phyloP scores from a whole-genome alignment of 306 rosid genomes.

The Pyrus betulifolia region DNA sequence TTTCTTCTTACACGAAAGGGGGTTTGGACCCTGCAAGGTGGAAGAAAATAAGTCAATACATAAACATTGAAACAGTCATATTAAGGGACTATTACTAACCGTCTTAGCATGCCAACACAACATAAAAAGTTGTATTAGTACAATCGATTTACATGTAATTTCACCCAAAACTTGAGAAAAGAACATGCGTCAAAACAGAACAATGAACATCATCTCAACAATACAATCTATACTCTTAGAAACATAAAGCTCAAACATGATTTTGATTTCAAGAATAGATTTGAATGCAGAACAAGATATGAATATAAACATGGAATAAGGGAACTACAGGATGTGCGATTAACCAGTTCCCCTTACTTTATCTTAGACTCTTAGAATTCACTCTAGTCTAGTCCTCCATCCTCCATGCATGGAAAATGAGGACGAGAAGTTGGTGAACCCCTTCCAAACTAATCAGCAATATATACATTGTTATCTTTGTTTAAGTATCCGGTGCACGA shows the following conservation, averaged over 20 bases:
- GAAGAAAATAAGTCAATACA: background rate
- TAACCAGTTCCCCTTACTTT: background rate
- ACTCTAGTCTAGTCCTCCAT: background rate
- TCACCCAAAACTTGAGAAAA: background rate
- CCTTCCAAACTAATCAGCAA: background rate
- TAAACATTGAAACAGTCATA: background rate
- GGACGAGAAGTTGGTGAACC: background rate
- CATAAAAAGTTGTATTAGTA: background rate
- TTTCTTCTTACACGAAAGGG: conserved; percentile 81
- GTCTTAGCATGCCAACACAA: background rate
- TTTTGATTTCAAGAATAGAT: background rate
- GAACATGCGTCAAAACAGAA: background rate
- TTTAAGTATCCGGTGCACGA: background rate
- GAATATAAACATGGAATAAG: background rate
- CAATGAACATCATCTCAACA: background rate
- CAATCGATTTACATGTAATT: background rate
- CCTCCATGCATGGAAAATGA: background rate
- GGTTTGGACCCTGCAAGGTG: conserved; percentile 77
- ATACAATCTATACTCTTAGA: background rate
- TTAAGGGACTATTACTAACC: background rate
- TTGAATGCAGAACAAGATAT: background rate
- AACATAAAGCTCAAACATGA: background rate
- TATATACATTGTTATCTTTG: background rate
- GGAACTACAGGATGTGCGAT: background rate
- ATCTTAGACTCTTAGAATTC: background rate